Conservation (phyloP, 768 basidiomycete species). For the Pleurotus ostreatus region DNA sequence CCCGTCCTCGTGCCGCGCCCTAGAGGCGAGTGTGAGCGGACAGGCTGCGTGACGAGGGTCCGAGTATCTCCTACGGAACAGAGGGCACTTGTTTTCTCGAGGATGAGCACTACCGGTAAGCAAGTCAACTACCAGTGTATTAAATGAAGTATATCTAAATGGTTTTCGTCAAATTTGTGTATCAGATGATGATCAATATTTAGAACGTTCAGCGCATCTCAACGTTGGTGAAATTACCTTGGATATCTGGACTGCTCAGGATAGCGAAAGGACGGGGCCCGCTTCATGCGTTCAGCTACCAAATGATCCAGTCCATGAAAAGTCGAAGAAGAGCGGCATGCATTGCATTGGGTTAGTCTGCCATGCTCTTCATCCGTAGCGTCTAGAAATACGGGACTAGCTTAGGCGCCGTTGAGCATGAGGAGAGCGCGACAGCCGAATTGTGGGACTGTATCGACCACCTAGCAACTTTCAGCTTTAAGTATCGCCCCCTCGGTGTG, state of each 20-base stretch:
- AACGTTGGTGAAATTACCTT: slow-evolving; percentile 9
- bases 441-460: neutral
- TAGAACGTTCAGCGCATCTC: neutral
- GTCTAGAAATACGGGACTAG: neutral
- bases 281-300: neutral
- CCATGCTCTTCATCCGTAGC: neutral
- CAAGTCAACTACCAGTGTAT: neutral
- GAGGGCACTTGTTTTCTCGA: slow-evolving; percentile 6
- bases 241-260: slow-evolving; percentile 10
- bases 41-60: neutral
- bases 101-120: slow-evolving; percentile 9
- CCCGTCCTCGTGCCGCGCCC: too few relatives aligned
- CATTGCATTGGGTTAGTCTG: slow-evolving; percentile 22
- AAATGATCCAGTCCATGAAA: slow-evolving; percentile 19
- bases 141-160: too few relatives aligned
- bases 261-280: slow-evolving; percentile 5
- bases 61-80: neutral
- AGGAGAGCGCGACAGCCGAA: neutral
- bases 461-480: slow-evolving; percentile 14
- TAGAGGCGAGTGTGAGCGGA: neutral
- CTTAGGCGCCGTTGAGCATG: neutral
- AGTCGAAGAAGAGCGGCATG: slow-evolving; percentile 20
- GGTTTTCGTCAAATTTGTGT: neutral
- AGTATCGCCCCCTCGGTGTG: slow-evolving; percentile 17
- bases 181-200: slow-evolving; percentile 11